Conservation (phyloP, 345 rosid genomes). For the Camelina hispida region DNA sequence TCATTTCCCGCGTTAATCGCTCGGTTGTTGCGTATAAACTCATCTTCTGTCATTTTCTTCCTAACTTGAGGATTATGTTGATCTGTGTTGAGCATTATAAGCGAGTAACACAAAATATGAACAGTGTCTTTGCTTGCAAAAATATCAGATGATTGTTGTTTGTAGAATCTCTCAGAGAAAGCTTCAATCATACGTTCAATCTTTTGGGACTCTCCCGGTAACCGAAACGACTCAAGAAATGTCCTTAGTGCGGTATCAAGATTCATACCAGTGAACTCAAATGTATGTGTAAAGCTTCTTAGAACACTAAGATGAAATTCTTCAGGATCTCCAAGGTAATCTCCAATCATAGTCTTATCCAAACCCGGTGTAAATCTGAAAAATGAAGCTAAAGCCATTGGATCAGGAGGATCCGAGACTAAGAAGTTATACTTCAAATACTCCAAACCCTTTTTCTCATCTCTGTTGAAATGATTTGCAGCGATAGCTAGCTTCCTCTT, state of each 20-base stretch:
- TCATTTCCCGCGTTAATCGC: slow-evolving; percentile 85
- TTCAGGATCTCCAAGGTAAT: slow-evolving; percentile 91
- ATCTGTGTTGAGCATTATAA: slow-evolving; percentile 95
- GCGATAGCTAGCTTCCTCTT: slow-evolving; percentile 75
- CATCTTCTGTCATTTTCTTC: slow-evolving; percentile 97
- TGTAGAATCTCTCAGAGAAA: slow-evolving; percentile 72
- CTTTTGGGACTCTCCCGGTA: slow-evolving; percentile 95
- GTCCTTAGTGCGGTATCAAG: slow-evolving; percentile 83
- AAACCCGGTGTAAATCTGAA: slow-evolving; percentile 74
- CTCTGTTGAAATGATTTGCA: slow-evolving; percentile 76
- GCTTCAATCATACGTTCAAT: slow-evolving; percentile 83
- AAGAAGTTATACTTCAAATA: slow-evolving; percentile 66
- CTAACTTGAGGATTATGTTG: slow-evolving; percentile 92
- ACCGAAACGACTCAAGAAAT: slow-evolving; percentile 74
- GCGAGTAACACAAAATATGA: slow-evolving; percentile 76
- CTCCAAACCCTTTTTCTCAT: slow-evolving; percentile 85
- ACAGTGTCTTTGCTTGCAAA: slow-evolving; percentile 81
- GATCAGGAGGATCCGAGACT: slow-evolving; percentile 68
- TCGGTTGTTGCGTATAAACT: slow-evolving; percentile 84
- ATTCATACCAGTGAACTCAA: slow-evolving; percentile 77
- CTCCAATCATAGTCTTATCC: slow-evolving; percentile 77
- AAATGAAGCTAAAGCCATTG: slow-evolving; percentile 72
- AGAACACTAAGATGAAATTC: slow-evolving; percentile 75
- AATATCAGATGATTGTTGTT: slow-evolving; percentile 69
- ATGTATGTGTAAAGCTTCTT: slow-evolving; percentile 72